Base-by-base conservation (phyloP, 176 grass and related monocot genomes). In the Raddia guianensis region DNA sequence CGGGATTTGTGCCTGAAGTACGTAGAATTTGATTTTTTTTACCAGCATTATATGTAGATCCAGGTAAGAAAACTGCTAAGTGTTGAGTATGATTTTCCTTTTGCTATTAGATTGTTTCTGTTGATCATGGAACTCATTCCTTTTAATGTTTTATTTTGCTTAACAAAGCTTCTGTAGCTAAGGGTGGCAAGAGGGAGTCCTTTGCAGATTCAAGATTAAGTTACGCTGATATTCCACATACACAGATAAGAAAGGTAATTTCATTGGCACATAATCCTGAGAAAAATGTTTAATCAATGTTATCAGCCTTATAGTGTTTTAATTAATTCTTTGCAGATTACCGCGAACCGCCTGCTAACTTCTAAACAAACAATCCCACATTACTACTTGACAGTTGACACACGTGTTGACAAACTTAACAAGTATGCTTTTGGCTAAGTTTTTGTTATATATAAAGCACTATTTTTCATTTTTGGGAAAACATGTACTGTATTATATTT, bases 281-380 rank as follows among this genome's bases (percentile, higher is more conserved):
- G 4, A 12, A 9, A 8, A 54, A 57, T 49, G 51, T 14, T 18
- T 68, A 4, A 14, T 55, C 5, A 1, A 21, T 80, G 4, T 37
- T 75, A 63, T 46, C 6, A 40, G 35, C 3, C 40, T 75, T 40
- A 46, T 8, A 75, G 32, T 70, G 52, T 84, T 44, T 80, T 57
- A 62, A 43, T 68, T 20, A 70, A 46, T 70, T 80, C 16, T 80
- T 48, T 76, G 40, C 85, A 97, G 94, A 82, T 94, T 87, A 98
- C 95, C 0, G 95, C 92, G 7, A 86, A 89, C 47, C 87, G 92
- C 53, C 84, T 98, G 52, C 77, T 98, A 49, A 78, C 81, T 54
- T 98, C 95, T 27, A 98, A 98, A 66, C 90, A 93, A 64, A 94
- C 95, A 45, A 98, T 98, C 70, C 95, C 95, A 20, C 95, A 98